Evolutionary conservation across 139 green algal species (phyloP), one percentile per base, ranked within the genome.

Genomic region (Coelastrella sp.): DNA sequence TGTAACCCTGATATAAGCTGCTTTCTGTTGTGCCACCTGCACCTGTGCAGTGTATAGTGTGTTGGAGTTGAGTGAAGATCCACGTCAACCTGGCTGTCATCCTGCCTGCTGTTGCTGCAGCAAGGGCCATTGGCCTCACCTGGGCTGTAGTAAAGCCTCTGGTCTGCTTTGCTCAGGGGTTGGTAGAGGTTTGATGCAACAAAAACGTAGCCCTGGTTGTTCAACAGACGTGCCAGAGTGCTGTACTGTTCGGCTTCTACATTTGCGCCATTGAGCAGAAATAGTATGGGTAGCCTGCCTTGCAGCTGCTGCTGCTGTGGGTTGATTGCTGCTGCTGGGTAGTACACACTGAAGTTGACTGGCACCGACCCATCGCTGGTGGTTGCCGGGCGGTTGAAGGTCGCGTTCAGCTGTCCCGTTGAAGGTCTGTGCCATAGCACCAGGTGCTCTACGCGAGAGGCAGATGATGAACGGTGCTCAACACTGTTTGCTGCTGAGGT

Each of bases 191-290:
- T 59, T 59, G 81, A 86, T 6, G 59, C 60, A 58, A 86, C 60
- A 74, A 86, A 86, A 8, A 65, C 65, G 59, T 86, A 75, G 60
- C 81, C 81, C 9, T 24, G 20, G 6, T 80, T 15, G 25, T 80
- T 80, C 10, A 80, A 20, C 25, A 80, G 25, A 17, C 24, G 8
- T 15, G 74, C 74, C 8, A 86, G 6, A 8, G 22, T 74, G 59
- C 59, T 75, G 24, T 86, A 86, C 58, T 86, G 81, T 11, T 9
- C 10, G 7, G 81, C 25, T 56, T 86, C 81, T 12, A 86, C 81
- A 10, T 86, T 86, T 59, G 81, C 81, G 9, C 81, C 81, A 56
- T 86, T 86, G 22, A 86, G 22, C n/a, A 86, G 60, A 20, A 86
- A 74, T 10, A 86, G 24, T n/a, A 86, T 6, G 4, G 81, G 81